phyloP scores from a whole-genome alignment of 441 rosid genomes.

The Pelargonium exstipulatum region DNA sequence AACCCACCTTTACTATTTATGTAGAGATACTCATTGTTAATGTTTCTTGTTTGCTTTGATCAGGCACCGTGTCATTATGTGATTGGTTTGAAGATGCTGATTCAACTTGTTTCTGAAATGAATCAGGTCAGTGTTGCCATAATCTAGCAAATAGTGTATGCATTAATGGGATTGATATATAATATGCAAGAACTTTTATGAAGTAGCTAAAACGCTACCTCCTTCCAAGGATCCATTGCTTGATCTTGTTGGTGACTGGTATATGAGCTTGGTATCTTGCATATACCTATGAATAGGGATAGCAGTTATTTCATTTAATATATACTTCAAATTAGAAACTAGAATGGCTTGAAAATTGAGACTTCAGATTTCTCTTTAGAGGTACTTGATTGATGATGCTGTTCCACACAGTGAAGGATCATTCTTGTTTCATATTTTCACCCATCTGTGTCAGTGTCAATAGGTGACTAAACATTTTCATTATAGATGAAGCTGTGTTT shows the following conservation, averaged over 20 bases:
- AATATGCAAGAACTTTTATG: background rate
- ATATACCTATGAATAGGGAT: background rate
- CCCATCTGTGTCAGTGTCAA: background rate
- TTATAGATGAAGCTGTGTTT: background rate
- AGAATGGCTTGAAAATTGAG: background rate
- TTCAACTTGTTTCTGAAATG: slow-evolving; percentile 97
- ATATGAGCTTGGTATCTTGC: background rate
- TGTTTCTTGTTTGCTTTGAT: slow-evolving; percentile 19
- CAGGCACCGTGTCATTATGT: slow-evolving; percentile 84
- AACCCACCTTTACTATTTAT: slow-evolving; percentile 2
- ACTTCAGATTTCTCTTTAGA: background rate
- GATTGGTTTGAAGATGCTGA: slow-evolving; percentile 90
- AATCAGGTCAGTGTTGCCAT: slow-evolving; percentile 63
- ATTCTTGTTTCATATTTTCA: background rate
- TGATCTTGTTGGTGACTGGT: background rate
- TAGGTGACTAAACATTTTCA: background rate
- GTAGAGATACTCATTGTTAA: slow-evolving; percentile 15
- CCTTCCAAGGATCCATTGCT: background rate
- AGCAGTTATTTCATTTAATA: background rate
- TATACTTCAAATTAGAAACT: background rate
- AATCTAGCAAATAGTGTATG: slow-evolving; percentile 19
- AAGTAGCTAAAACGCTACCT: background rate
- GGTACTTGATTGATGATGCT: background rate
- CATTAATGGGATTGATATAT: background rate
- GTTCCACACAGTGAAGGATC: background rate